These are phyloP conservation scores for Pulveroboletus sp. DNA, from an alignment of 768 basidiomycete species.

Conservation along the genomic window DNA sequence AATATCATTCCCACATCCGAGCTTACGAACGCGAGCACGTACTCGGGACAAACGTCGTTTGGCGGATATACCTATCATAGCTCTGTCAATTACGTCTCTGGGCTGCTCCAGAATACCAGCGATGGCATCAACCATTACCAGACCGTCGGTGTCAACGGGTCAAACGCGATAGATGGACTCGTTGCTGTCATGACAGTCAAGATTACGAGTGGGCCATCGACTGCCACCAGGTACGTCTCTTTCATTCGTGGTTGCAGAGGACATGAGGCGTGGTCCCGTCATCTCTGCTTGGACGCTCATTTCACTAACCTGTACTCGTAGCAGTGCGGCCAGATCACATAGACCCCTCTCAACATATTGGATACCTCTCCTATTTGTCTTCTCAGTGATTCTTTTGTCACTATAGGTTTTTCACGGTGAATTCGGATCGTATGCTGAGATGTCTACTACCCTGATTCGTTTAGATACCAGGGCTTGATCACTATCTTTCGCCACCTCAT, in stretches of 20 bases:
- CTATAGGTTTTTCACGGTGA: constrained; percentile 14
- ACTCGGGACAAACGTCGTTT: constrained; percentile 57
- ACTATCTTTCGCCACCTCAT: no score
- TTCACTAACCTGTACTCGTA: no score
- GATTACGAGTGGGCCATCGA: constrained; percentile 43
- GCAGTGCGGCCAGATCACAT: constrained; percentile 16
- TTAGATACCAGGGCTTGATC: no score
- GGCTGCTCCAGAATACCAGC: constrained; percentile 66
- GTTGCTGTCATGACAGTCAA: constrained; percentile 75
- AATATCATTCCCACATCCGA: constrained; percentile 22
- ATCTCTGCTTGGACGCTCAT: no score
- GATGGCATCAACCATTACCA: constrained; percentile 64
- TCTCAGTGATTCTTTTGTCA: constrained; percentile 5
- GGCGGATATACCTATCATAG: constrained; percentile 73
- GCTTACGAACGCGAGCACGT: constrained; percentile 51
- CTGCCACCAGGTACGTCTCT: constrained; percentile 21
- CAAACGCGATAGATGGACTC: constrained; percentile 75
- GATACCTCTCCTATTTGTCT: constrained; percentile 15
- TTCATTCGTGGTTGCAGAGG: background rate
- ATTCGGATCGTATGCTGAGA: no score
- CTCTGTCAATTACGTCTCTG: constrained; percentile 61
- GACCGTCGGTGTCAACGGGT: constrained; percentile 46
- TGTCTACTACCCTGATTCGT: constrained; percentile 3
- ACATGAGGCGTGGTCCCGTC: background rate
- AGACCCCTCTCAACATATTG: constrained; percentile 7